Evolutionary conservation across 495 filamentous ascomycete genomes (phyloP), one percentile per base, ranked within the genome.

Genomic region (Aspergillus kassunensis): DNA sequence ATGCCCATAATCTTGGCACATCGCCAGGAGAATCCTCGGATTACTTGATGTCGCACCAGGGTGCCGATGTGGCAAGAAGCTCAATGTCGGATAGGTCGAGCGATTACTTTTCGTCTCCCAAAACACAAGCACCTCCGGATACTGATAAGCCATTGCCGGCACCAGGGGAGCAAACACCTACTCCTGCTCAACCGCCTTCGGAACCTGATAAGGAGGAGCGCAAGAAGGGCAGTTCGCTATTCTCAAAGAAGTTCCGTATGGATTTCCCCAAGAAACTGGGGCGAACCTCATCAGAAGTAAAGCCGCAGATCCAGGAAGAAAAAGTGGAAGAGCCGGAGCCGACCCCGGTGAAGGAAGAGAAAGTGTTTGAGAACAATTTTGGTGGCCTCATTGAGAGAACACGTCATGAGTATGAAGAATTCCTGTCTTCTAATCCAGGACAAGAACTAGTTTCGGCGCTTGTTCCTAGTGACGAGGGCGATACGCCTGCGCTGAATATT

Each of bases 221-320:
- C 68, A 95, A 91, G 62, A 83, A 85, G 33, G 75, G 80, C 1
- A 77, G 76, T 19, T 85, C 81, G 1, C 68, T 89, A 10, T 95
- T 95, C 61, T 82, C 85, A 4, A 93, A 92, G 72, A 93, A 92
- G 61, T 91, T 96, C 68, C 80, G 84, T 13, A 89, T 91, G 82
- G 82, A 84, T 29, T 90, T 90, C 70, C 84, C 87, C 60, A 95
- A 92, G 74, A 96, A 91, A 55, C 72, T 96, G 5, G 83, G 83
- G 10, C 83, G 88, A 21, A 77, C 81, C n/a, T 90, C 89, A 3
- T 80, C 79, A 0, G 87, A 88, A 40, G 83, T 83, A 46, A 96
- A 95, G 67, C 87, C 88, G 0, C 79, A 80, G 24, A 77, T 84
- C 0, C 65, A 57, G 27, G 91, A 96, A 58, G 91, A 96, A 57